Conservation (phyloP, 305 asterid genomes). For the Fraxinus latifolia region DNA sequence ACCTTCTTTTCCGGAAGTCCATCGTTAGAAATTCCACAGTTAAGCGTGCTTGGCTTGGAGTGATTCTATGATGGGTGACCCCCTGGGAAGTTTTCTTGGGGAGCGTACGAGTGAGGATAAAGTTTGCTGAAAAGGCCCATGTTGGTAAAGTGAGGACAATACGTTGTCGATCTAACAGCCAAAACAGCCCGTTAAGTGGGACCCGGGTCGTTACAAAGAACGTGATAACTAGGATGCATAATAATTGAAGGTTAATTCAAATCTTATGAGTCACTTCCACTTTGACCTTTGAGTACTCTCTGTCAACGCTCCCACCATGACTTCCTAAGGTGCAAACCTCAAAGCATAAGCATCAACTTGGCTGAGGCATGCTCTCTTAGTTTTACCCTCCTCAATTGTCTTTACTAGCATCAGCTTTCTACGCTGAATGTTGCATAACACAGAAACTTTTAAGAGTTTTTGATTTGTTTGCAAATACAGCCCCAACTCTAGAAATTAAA, state of each 20-base stretch:
- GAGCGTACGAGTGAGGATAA: too few species aligned
- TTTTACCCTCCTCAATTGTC: neutral
- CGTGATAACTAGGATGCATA: neutral
- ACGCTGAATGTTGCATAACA: neutral
- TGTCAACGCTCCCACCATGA: neutral
- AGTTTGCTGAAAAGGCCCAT: too few species aligned
- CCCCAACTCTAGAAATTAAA: neutral
- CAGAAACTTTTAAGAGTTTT: neutral
- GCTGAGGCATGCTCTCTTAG: neutral
- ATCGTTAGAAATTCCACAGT: too few species aligned
- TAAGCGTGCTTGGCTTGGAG: too few species aligned
- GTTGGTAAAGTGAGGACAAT: too few species aligned
- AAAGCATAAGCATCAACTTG: neutral
- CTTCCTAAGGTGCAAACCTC: neutral
- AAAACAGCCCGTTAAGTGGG: too few species aligned
- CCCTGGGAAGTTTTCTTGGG: too few species aligned
- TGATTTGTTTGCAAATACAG: neutral
- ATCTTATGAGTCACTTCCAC: neutral
- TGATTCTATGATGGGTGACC: too few species aligned
- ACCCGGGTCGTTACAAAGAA: too few species aligned
- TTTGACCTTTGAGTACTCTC: neutral
- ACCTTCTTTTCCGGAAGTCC: too few species aligned
- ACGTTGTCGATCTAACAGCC: too few species aligned
- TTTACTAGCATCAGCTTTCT: neutral
- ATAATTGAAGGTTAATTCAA: conserved; percentile 4